Evolutionary conservation across 495 filamentous ascomycete species (phyloP).

Genomic region (Aspergillus haitiensis): DNA sequence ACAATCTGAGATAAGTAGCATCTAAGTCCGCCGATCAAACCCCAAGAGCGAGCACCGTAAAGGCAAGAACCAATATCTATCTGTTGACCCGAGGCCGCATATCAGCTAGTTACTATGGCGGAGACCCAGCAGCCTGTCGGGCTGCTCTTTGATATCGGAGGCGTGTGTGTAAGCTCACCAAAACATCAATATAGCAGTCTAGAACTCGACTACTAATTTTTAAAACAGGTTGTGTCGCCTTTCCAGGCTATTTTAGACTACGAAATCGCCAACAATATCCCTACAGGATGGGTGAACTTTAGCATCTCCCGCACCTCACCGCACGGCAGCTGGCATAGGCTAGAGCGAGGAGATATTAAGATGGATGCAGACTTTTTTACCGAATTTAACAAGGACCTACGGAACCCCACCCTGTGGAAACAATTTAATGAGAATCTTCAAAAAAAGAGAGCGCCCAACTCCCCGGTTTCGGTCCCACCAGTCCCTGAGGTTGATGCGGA

Average conservation of each 20-base stretch:
- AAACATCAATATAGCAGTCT: neutral
- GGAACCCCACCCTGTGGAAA: slow-evolving; percentile 63
- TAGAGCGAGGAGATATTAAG: slow-evolving; percentile 73
- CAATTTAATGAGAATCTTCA: slow-evolving; percentile 51
- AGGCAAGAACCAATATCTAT: neutral
- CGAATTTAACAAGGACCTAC: slow-evolving; percentile 73
- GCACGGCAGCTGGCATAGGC: slow-evolving; percentile 81
- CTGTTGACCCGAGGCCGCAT: neutral
- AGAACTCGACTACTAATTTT: slow-evolving; percentile 4
- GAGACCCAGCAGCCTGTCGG: slow-evolving; percentile 62
- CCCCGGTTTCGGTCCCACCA: slow-evolving; percentile 51
- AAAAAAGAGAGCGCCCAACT: slow-evolving; percentile 30
- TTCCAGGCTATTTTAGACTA: slow-evolving; percentile 92
- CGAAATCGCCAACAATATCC: slow-evolving; percentile 71
- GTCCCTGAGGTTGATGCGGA: slow-evolving; percentile 76
- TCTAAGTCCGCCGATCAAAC: too few species aligned
- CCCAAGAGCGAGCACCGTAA: too few species aligned
- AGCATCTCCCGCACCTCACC: slow-evolving; percentile 76
- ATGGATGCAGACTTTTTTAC: slow-evolving; percentile 74
- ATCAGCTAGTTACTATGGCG: slow-evolving; percentile 31
- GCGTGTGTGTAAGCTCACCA: slow-evolving; percentile 76
- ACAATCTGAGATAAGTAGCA: too few species aligned
- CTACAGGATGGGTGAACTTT: slow-evolving; percentile 86
- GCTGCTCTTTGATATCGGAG: slow-evolving; percentile 93
- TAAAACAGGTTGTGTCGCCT: slow-evolving; percentile 76